Conservation (phyloP, 2,329 filamentous ascomycete species). For the Penicillium decumbens region DNA sequence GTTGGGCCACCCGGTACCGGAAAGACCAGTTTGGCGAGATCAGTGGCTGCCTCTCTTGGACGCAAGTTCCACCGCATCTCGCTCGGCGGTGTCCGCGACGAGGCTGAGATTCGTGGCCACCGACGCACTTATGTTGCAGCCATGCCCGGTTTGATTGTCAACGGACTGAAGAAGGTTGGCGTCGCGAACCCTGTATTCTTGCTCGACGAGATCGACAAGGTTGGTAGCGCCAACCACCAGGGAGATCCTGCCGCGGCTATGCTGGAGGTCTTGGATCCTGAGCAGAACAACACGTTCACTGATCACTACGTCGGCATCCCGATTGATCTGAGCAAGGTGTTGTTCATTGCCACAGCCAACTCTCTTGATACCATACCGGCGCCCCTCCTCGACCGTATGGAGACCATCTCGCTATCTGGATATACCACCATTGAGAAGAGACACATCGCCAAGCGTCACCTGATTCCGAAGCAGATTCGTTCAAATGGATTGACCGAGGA, state of each 20-base stretch:
- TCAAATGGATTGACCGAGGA: conserved; percentile 77
- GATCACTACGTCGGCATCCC: conserved; percentile 97
- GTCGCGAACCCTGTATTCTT: conserved; percentile 94
- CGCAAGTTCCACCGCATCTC: conserved; percentile 97
- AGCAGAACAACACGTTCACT: conserved; percentile 91
- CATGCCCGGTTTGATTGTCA: conserved; percentile 95
- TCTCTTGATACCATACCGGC: conserved; percentile 88
- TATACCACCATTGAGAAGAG: conserved; percentile 97
- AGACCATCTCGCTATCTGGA: conserved; percentile 85
- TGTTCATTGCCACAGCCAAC: conserved; percentile 97
- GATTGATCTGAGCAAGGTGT: conserved; percentile 89
- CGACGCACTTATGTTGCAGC: conserved; percentile 93
- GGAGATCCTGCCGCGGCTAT: conserved; percentile 95
- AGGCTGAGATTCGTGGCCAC: conserved; percentile 94
- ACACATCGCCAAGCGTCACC: conserved; percentile 84
- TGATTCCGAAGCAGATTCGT: conserved; percentile 93
- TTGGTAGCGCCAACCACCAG: conserved; percentile 84
- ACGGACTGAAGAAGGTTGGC: conserved; percentile 89
- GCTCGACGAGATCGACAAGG: conserved; percentile 96
- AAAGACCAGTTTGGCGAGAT: conserved; percentile 92
- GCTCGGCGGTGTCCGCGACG: conserved; percentile 88
- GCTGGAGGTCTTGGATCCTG: conserved; percentile 94
- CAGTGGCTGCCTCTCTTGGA: conserved; percentile 83
- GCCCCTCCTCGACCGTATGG: conserved; percentile 94
- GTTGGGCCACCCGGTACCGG: conserved; percentile 91